A percentile compares a stretch with the other conserved stretches of the same genome.
phyloP scores from a whole-genome alignment of 306 rosid genomes.

The Quercus dentata region DNA sequence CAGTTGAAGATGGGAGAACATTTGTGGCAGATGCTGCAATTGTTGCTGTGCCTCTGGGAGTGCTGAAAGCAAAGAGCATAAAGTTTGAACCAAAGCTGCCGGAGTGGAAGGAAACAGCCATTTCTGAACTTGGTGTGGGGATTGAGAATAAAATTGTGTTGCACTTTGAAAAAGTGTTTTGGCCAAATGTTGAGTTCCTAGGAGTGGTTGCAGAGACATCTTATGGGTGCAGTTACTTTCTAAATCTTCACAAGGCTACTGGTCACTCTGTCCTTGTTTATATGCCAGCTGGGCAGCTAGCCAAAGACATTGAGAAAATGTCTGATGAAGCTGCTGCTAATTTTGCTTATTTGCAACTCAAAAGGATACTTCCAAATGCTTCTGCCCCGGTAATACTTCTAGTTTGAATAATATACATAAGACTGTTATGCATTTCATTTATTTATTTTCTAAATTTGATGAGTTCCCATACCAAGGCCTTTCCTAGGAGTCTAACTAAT shows the following conservation, averaged over 20 bases:
- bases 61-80: constrained; percentile 71
- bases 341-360: constrained; percentile 78
- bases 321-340: constrained; percentile 97
- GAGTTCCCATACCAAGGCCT: not conserved
- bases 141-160: constrained; percentile 85
- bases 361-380: constrained; percentile 92
- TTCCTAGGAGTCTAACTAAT: not conserved
- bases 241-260: constrained; percentile 97
- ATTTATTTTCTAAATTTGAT: not conserved
- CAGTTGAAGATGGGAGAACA: constrained; percentile 65
- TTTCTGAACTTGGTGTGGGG: constrained; percentile 87
- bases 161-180: constrained; percentile 88
- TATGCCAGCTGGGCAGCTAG: constrained; percentile 99
- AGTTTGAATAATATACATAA: not conserved
- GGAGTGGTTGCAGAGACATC: constrained; percentile 97
- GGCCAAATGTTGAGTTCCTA: constrained; percentile 98
- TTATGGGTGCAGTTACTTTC: constrained; percentile 96
- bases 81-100: constrained; percentile 92
- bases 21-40: constrained; percentile 93
- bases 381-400: constrained; percentile 66
- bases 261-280: constrained; percentile 89
- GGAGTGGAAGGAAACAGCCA: constrained; percentile 94
- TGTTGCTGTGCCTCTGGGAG: constrained; percentile 90
- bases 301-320: constrained; percentile 95
- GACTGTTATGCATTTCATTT: not conserved